Conservation (phyloP, 495 filamentous ascomycete species). For the Lichenothelia convexa region DNA sequence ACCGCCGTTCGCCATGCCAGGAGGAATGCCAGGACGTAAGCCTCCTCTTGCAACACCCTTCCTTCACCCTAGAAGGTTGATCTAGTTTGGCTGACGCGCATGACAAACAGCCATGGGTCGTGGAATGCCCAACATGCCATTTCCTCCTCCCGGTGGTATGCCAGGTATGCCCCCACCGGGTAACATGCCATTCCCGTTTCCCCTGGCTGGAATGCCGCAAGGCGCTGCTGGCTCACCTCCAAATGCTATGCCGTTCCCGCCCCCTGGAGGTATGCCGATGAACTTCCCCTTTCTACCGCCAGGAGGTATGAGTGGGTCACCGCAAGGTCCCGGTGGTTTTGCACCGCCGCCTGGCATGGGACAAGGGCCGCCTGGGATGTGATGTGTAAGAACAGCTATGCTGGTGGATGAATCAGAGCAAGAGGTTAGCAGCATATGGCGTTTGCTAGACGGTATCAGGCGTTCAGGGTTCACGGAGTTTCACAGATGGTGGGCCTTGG, state of each 20-base stretch:
- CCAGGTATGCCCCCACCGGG: conserved; percentile 9
- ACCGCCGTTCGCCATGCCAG: conserved; percentile 35
- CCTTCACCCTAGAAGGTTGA: neutral
- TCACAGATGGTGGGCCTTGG: too few relatives aligned
- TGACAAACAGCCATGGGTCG: conserved; percentile 36
- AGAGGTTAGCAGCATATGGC: too few relatives aligned
- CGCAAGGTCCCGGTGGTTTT: too few relatives aligned
- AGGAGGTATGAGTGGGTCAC: conserved; percentile 3
- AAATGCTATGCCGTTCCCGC: conserved; percentile 7
- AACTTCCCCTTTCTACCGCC: conserved; percentile 5
- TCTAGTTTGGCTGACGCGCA: neutral
- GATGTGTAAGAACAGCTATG: too few relatives aligned
- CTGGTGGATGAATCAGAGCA: too few relatives aligned
- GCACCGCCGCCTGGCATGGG: neutral
- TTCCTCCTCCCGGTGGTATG: conserved; percentile 11
- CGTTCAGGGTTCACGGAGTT: too few relatives aligned
- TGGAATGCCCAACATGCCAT: conserved; percentile 17
- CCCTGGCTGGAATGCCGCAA: conserved; percentile 8
- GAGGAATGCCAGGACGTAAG: conserved; percentile 5
- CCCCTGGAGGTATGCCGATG: conserved; percentile 7
- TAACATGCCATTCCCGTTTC: conserved; percentile 6
- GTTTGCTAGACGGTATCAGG: too few relatives aligned
- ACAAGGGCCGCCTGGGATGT: neutral
- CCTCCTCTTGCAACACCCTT: neutral
- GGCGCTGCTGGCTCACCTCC: conserved; percentile 1